Evolutionary conservation across 2,329 filamentous ascomycete species (phyloP).

Genomic region (Thelonectria blattea): DNA sequence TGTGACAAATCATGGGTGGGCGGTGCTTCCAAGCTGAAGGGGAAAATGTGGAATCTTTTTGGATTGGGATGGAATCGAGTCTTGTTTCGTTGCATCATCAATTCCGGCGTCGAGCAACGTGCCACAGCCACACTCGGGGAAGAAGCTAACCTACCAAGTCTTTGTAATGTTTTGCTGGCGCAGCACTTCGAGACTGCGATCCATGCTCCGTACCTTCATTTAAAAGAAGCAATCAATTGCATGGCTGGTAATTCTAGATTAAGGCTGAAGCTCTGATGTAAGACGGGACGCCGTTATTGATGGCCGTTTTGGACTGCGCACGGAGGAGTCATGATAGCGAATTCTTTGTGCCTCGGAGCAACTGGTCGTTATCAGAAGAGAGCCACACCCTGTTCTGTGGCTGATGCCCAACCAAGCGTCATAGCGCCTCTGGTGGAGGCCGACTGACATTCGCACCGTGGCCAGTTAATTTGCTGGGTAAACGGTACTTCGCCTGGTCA

Average conservation of each 20-base stretch:
- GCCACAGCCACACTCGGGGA: slow-evolving; percentile 25
- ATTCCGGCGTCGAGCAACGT: slow-evolving; percentile 14
- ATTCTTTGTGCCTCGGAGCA: too few relatives aligned
- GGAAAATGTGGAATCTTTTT: slow-evolving; percentile 34
- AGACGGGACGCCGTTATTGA: too few relatives aligned
- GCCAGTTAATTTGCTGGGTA: slow-evolving; percentile 15
- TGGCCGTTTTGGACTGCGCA: too few relatives aligned
- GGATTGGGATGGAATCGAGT: background rate
- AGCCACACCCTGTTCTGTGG: slow-evolving; percentile 5
- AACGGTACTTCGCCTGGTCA: slow-evolving; percentile 18
- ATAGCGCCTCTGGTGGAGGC: slow-evolving; percentile 1
- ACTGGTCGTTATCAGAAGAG: too few relatives aligned
- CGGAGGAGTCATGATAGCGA: too few relatives aligned
- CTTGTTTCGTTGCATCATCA: slow-evolving; percentile 34
- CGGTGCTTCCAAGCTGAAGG: background rate
- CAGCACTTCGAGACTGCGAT: background rate
- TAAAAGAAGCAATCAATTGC: background rate
- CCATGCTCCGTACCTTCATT: too few relatives aligned
- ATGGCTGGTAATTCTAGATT: background rate
- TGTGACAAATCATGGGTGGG: slow-evolving; percentile 33
- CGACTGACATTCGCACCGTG: slow-evolving; percentile 9
- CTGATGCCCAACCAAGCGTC: slow-evolving; percentile 4
- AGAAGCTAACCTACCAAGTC: background rate
- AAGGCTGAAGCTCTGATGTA: background rate
- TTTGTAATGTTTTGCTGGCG: slow-evolving; percentile 17